Base-by-base conservation (phyloP, 805 yeast species). In the Ogataea populi-albae region DNA sequence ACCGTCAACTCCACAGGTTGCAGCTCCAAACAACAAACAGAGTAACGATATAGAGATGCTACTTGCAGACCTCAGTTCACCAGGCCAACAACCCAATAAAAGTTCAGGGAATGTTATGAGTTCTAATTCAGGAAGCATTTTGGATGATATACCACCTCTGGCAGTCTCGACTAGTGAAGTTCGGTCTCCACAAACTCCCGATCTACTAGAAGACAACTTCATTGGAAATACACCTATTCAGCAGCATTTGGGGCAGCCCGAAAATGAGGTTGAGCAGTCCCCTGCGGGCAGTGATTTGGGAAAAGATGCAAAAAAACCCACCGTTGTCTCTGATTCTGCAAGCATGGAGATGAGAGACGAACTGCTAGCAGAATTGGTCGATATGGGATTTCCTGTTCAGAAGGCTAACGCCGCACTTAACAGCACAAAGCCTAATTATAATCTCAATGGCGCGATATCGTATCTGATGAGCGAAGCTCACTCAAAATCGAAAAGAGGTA, bases 301-400 rank as follows among this genome's bases (percentile, higher is more conserved):
- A n/a, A n/a, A n/a, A n/a, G n/a, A n/a, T n/a, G n/a, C 28, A 25
- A 25, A 15, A 17, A 10, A 27, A 17, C 21, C 8, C 19, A 6
- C 30, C 30, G 7, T 10, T 7, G 16, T 27, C 30, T 17, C 8
- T 9, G 20, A 16, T n/a, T n/a, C n/a, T n/a, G 6, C 32, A 4
- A 17, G 30, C 15, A 21, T 17, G 2, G 43, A 43, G 14, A 54
- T 54, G 6, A 55, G 58, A 29, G 84, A 79, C 45, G 62, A 62
- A 26, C 67, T 77, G 1, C 53, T 85, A 12, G 91, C 91, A 0
- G 84, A 78, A 46, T 64, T 86, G 27, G 59, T 84, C 3, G 93
- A 86, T 40, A 86, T 86, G 77, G 95, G 95, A 3, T 86, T 86
- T 50, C 59, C 81, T 1, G 62, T 73, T 1, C 79, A 75, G 2